Percentiles rank a stretch among this genome's conserved stretches.
Evolutionary conservation across 768 basidiomycete species (phyloP).

Genomic region (Tylopilus plumbeoviolaceoides): DNA sequence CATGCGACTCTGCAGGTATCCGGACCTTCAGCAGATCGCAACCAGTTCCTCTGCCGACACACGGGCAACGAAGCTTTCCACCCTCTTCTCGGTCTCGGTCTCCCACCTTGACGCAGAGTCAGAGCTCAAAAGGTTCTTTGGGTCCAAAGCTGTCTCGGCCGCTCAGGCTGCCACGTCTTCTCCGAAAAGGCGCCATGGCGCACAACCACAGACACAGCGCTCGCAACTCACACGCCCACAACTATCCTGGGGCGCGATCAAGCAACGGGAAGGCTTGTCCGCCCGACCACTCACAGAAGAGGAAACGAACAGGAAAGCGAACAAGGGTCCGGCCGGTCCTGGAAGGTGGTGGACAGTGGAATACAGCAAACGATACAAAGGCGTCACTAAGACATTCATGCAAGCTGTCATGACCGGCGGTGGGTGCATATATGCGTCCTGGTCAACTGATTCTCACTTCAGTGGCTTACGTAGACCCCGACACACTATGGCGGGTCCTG

Average conservation of each 20-base stretch:
- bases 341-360: constrained; percentile 91
- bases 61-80: constrained; percentile 36
- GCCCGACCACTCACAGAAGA: constrained; percentile 53
- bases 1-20: constrained; percentile 38
- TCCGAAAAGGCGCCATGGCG: constrained; percentile 37
- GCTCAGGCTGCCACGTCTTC: constrained; percentile 40
- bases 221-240: constrained; percentile 79
- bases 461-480: constrained; percentile 52
- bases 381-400: constrained; percentile 77
- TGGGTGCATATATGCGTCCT: constrained; percentile 32
- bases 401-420: constrained; percentile 78
- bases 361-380: constrained; percentile 81
- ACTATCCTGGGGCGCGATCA: constrained; percentile 68
- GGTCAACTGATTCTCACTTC: neutral
- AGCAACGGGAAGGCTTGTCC: constrained; percentile 68
- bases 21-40: constrained; percentile 42
- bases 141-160: constrained; percentile 79
- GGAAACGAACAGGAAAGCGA: constrained; percentile 47
- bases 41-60: constrained; percentile 22
- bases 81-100: constrained; percentile 75
- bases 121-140: constrained; percentile 93
- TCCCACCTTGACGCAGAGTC: constrained; percentile 82
- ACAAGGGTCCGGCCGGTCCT: constrained; percentile 37
- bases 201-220: constrained; percentile 38
- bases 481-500: constrained; percentile 73